A percentile compares a stretch with the other conserved stretches of the same genome.
Evolutionary conservation across 495 filamentous ascomycete species (phyloP).

Genomic region (Glutinoglossum americanum): DNA sequence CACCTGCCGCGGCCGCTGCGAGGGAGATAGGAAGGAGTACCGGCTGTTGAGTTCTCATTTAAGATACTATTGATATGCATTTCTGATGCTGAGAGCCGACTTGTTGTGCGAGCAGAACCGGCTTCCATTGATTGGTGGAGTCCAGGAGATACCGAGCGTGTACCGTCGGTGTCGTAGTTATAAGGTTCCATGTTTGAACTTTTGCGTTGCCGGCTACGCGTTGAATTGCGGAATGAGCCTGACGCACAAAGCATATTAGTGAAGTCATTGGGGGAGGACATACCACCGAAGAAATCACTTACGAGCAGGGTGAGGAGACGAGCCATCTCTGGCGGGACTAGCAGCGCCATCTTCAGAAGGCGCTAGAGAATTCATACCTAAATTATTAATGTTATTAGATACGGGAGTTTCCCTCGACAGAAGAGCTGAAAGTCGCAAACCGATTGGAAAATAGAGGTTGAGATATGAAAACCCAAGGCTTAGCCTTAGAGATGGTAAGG

Average conservation of each 20-base stretch:
- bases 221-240: constrained; percentile 31
- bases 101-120: not conserved
- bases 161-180: constrained; percentile 31
- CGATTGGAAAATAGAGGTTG: not conserved
- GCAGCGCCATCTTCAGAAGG: constrained; percentile 5
- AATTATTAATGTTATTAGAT: not conserved
- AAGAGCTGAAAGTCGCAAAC: not conserved
- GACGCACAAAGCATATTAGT: constrained; percentile 27
- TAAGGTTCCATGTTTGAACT: not conserved
- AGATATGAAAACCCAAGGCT: not conserved
- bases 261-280: not conserved
- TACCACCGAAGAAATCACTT: not conserved
- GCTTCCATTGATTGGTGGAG: constrained; percentile 10
- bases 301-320: not conserved
- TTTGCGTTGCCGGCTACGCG: constrained; percentile 32
- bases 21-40: not conserved
- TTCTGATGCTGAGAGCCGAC: not conserved
- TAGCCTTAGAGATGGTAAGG: no score
- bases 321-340: constrained; percentile 1
- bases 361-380: not conserved
- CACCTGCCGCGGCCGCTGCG: not conserved
- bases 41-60: not conserved
- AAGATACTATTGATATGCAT: not conserved
- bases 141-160: constrained; percentile 31
- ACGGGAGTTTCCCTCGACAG: not conserved